Percentiles rank a stretch among this genome's conserved stretches.
These are phyloP conservation scores for Candolleomyces eurysporus DNA, from an alignment of 768 basidiomycete genomes.

Conservation along the genomic window DNA sequence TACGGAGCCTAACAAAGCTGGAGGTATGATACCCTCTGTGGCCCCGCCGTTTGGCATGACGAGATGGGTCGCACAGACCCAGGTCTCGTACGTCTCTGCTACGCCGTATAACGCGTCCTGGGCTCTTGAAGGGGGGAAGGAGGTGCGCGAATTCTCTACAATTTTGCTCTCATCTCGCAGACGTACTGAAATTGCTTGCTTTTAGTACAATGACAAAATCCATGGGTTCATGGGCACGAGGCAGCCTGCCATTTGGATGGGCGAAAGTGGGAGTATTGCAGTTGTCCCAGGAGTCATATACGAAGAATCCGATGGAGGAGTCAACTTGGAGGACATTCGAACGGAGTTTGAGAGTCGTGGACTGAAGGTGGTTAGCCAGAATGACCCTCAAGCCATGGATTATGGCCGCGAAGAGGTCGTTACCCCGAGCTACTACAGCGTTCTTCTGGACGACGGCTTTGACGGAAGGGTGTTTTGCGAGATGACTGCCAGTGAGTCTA, in stretches of 20 bases:
- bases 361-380: slow-evolving; percentile 27
- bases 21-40: slow-evolving; percentile 76
- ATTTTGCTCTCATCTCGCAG: background rate
- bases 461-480: slow-evolving; percentile 55
- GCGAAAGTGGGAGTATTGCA: slow-evolving; percentile 64
- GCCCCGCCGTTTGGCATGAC: slow-evolving; percentile 86
- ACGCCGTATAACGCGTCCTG: slow-evolving; percentile 56
- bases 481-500: slow-evolving; percentile 57
- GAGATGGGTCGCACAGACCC: slow-evolving; percentile 80
- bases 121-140: slow-evolving; percentile 1
- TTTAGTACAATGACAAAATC: slow-evolving; percentile 28
- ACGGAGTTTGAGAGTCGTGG: slow-evolving; percentile 59
- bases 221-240: slow-evolving; percentile 81
- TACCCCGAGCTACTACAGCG: slow-evolving; percentile 54
- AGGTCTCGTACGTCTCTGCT: slow-evolving; percentile 71
- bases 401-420: slow-evolving; percentile 47
- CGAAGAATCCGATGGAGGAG: slow-evolving; percentile 1
- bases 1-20: slow-evolving; percentile 64
- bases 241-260: slow-evolving; percentile 91
- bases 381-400: slow-evolving; percentile 24
- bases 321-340: slow-evolving; percentile 30
- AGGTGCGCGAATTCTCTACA: background rate
- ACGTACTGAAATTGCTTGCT: background rate
- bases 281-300: slow-evolving; percentile 54
- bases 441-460: slow-evolving; percentile 49